These are phyloP conservation scores for Alliaria petiolata DNA, from an alignment of 345 rosid genomes.

Conservation along the genomic window DNA sequence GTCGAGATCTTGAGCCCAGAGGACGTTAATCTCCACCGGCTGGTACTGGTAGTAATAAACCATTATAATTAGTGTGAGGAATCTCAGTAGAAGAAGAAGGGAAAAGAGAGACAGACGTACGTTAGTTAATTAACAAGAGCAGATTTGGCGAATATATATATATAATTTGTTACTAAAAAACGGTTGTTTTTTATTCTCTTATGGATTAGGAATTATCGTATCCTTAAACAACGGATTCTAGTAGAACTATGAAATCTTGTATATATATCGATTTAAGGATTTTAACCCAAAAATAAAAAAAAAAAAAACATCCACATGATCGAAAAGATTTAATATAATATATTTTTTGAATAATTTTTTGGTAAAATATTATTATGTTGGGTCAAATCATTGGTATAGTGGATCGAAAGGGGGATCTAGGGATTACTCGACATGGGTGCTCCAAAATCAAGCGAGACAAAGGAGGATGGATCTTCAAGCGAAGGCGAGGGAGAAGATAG, in stretches of 20 bases:
- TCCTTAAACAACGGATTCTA: background rate
- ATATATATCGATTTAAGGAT: too few species aligned
- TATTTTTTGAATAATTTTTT: too few species aligned
- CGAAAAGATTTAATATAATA: too few species aligned
- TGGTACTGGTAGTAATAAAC: slow-evolving; percentile 18
- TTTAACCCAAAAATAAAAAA: too few species aligned
- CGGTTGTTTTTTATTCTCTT: slow-evolving; percentile 5
- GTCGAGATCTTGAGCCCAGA: slow-evolving; percentile 27
- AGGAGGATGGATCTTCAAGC: too few species aligned
- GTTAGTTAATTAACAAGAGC: background rate
- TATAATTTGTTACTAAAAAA: background rate
- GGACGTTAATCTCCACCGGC: slow-evolving; percentile 22
- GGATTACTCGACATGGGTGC: too few species aligned
- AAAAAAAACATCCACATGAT: too few species aligned
- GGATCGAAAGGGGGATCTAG: too few species aligned
- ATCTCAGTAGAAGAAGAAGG: background rate
- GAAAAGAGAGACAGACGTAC: background rate
- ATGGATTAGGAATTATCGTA: slow-evolving; percentile 5
- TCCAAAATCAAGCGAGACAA: too few species aligned
- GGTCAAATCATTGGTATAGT: background rate
- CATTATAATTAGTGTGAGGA: background rate
- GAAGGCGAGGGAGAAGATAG: too few species aligned
- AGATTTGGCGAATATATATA: background rate
- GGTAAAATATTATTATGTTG: background rate
- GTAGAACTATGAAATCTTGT: too few species aligned